Conservation (phyloP, 2,329 filamentous ascomycete species). For the Lojkania enalia region DNA sequence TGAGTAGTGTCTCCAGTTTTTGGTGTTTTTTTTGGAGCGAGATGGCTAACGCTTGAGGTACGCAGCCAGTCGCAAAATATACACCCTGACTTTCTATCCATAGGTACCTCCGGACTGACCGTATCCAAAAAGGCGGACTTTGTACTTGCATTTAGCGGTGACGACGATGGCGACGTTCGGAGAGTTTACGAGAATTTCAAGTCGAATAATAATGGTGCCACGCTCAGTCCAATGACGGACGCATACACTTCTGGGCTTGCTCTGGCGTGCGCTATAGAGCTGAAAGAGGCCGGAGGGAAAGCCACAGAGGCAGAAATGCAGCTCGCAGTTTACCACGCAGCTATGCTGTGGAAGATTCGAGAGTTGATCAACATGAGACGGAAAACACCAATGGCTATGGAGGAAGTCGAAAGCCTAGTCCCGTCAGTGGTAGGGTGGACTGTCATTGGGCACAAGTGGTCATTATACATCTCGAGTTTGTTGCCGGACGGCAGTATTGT, state of each 20-base stretch:
- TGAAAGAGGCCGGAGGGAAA: slow-evolving; percentile 1
- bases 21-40: not conserved
- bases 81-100: not conserved
- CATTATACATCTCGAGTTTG: slow-evolving; percentile 1
- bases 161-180: not conserved
- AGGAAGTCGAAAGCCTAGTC: not conserved
- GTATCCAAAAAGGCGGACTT: slow-evolving; percentile 1
- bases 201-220: slow-evolving; percentile 1
- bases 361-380: slow-evolving; percentile 1
- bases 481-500: not conserved
- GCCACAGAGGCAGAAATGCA: slow-evolving; percentile 1
- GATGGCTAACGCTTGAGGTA: not conserved
- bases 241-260: slow-evolving; percentile 1
- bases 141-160: not conserved
- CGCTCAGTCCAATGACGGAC: slow-evolving; percentile 1
- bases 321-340: slow-evolving; percentile 1
- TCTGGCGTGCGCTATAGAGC: slow-evolving; percentile 1
- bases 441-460: slow-evolving; percentile 2
- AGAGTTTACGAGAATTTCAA: slow-evolving; percentile 1
- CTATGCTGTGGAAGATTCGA: not conserved
- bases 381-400: not conserved
- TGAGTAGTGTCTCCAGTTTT: not conserved
- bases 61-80: not conserved
- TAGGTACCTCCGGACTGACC: not conserved
- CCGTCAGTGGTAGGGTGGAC: slow-evolving; percentile 1